These are phyloP conservation scores for Lactuca saligna DNA, from an alignment of 129 eudicot species.

Conservation along the genomic window DNA sequence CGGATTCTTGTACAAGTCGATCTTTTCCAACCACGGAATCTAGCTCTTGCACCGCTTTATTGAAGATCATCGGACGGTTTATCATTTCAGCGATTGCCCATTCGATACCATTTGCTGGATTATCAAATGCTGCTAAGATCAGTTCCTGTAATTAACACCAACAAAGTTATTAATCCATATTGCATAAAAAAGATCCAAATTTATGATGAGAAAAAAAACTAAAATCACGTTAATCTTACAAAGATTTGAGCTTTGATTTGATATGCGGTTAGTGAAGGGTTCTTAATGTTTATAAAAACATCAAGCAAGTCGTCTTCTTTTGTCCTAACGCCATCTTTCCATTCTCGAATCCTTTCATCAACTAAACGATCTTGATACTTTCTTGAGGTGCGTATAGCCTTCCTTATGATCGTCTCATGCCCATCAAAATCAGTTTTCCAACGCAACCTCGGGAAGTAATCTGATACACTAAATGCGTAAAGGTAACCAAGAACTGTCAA, in stretches of 20 bases:
- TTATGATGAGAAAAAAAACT: not conserved
- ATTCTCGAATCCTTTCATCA: conserved; percentile 31
- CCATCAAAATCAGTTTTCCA: conserved; percentile 38
- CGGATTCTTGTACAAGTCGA: conserved; percentile 25
- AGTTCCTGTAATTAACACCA: conserved; percentile 20
- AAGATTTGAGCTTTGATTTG: conserved; percentile 42
- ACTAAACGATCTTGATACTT: conserved; percentile 38
- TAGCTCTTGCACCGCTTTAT: conserved; percentile 6
- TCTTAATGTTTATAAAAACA: conserved; percentile 33
- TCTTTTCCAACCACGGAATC: conserved; percentile 26
- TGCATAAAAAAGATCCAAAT: not conserved
- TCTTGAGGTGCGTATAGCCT: not conserved
- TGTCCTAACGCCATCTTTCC: conserved; percentile 23
- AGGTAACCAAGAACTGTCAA: conserved; percentile 6
- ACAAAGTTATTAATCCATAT: not conserved
- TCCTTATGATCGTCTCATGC: conserved; percentile 21
- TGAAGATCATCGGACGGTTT: conserved; percentile 10
- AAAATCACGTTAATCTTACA: conserved; percentile 21
- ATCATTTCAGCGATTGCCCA: conserved; percentile 40
- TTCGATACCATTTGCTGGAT: conserved; percentile 25
- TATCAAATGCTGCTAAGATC: conserved; percentile 25
- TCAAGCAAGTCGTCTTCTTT: conserved; percentile 48
- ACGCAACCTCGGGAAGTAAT: conserved; percentile 39
- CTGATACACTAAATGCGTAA: conserved; percentile 32
- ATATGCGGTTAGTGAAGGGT: conserved; percentile 13